A percentile compares a stretch with the other conserved stretches of the same genome.
These are phyloP conservation scores for Cryphonectria radicalis DNA, from an alignment of 2,329 filamentous ascomycete genomes.

Conservation along the genomic window DNA sequence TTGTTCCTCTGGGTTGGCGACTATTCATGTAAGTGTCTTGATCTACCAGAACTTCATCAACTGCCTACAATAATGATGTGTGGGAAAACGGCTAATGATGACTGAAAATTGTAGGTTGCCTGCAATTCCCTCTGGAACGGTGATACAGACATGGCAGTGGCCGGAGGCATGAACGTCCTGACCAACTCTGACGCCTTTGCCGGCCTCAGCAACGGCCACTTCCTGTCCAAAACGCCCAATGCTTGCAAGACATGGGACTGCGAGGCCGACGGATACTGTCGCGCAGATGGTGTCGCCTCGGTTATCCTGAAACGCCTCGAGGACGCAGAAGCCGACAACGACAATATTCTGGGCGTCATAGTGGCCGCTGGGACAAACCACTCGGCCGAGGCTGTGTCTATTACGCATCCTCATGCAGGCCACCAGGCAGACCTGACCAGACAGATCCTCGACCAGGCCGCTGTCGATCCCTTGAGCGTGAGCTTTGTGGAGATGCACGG, in stretches of 20 bases:
- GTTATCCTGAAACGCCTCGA: constrained; percentile 52
- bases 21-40: not conserved
- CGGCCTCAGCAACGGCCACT: constrained; percentile 64
- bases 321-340: constrained; percentile 50
- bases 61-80: not conserved
- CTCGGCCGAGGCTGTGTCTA: constrained; percentile 64
- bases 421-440: constrained; percentile 62
- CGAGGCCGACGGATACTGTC: constrained; percentile 50
- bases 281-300: constrained; percentile 49
- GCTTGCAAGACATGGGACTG: constrained; percentile 39
- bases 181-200: constrained; percentile 68
- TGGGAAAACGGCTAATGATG: not conserved
- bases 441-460: constrained; percentile 58
- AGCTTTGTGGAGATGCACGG: constrained; percentile 72
- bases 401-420: constrained; percentile 64
- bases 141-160: constrained; percentile 66
- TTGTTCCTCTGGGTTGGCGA: constrained; percentile 42
- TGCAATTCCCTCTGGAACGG: constrained; percentile 66
- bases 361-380: constrained; percentile 65
- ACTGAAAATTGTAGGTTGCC: constrained; percentile 1
- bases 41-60: too few relatives aligned
- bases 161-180: constrained; percentile 64
- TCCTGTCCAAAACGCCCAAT: constrained; percentile 52
- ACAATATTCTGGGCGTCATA: constrained; percentile 61
- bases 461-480: constrained; percentile 61